Evolutionary conservation across 2,329 filamentous ascomycete species (phyloP).

Genomic region (Colletotrichum chrysophilum): DNA sequence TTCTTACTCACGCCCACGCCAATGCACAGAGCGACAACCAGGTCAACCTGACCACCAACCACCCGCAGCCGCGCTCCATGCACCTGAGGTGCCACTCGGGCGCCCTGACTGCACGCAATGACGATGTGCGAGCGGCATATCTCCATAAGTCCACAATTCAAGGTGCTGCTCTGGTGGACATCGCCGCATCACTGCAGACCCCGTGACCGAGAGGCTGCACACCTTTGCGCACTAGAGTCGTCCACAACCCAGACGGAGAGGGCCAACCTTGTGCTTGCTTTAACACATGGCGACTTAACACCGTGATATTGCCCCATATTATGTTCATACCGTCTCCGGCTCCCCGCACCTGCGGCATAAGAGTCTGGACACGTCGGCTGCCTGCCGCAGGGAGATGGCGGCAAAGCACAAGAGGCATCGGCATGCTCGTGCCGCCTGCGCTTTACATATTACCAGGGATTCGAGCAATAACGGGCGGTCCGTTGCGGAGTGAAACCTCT

Average conservation of each 20-base stretch:
- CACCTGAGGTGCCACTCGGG: not conserved
- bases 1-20: not conserved
- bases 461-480: not conserved
- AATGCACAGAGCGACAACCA: not conserved
- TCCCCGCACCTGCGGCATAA: not conserved
- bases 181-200: not conserved
- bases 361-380: not conserved
- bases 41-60: not conserved
- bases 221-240: not conserved
- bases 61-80: not conserved
- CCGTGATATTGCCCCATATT: not conserved
- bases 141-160: not conserved
- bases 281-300: not conserved
- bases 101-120: not conserved
- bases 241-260: not conserved
- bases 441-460: constrained; percentile 5
- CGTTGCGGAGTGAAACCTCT: constrained; percentile 6
- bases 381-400: not conserved
- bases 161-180: not conserved
- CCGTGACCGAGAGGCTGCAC: not conserved
- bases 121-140: not conserved
- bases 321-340: not conserved
- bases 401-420: not conserved
- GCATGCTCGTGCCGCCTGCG: not conserved
- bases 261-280: not conserved